Conservation (phyloP, 768 basidiomycete species). For the Chalciporus chontae region DNA sequence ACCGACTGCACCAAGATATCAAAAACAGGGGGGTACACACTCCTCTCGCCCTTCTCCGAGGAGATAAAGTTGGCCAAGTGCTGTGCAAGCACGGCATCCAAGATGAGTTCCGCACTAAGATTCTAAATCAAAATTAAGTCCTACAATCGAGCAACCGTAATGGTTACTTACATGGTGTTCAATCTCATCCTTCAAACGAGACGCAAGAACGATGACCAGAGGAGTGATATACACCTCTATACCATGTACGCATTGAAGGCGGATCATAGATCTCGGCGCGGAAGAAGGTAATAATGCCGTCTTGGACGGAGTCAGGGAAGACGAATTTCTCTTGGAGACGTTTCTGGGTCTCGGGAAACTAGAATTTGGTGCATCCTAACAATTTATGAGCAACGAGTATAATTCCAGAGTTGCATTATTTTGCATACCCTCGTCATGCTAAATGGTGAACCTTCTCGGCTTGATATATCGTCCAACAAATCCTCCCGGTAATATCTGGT, state of each 20-base stretch:
- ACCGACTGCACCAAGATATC: constrained; percentile 42
- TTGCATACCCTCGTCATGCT: constrained; percentile 39
- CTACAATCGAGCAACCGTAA: background rate
- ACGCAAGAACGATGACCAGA: constrained; percentile 43
- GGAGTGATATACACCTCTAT: constrained; percentile 53
- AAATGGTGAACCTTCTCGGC: constrained; percentile 50
- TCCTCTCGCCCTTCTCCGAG: constrained; percentile 13
- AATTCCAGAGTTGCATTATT: background rate
- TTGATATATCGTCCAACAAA: constrained; percentile 32
- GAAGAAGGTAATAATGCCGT: background rate
- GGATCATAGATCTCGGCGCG: constrained; percentile 21
- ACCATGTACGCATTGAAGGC: constrained; percentile 37
- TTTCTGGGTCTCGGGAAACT: constrained; percentile 7
- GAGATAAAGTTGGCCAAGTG: constrained; percentile 36
- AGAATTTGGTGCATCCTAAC: constrained; percentile 11
- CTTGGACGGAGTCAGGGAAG: constrained; percentile 5
- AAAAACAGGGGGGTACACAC: constrained; percentile 27
- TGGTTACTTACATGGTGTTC: constrained; percentile 39
- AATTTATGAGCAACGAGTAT: background rate
- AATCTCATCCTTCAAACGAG: constrained; percentile 46
- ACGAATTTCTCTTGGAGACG: background rate
- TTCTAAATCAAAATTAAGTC: constrained; percentile 25
- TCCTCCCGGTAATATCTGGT: constrained; percentile 46
- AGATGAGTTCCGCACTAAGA: constrained; percentile 35
- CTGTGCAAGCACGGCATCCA: constrained; percentile 41